Percentiles rank a stretch among this genome's conserved stretches.
Evolutionary conservation across 2,329 filamentous ascomycete species (phyloP).

Genomic region (Nothopassalora personata): DNA sequence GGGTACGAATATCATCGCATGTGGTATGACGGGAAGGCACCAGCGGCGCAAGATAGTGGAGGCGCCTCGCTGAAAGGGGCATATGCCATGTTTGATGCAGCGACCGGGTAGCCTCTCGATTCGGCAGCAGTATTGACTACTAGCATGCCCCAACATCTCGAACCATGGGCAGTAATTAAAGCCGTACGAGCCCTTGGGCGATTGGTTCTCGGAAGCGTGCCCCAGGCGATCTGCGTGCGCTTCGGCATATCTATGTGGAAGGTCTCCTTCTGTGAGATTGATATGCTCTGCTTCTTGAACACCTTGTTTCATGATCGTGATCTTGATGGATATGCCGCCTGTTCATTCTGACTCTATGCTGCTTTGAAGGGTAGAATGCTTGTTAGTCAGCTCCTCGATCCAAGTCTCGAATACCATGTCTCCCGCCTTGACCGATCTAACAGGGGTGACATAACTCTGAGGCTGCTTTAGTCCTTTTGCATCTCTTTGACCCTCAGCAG

Average conservation of each 20-base stretch:
- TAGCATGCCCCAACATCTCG: no score
- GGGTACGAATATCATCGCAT: slow-evolving; percentile 36
- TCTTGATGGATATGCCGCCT: background rate
- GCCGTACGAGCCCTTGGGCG: no score
- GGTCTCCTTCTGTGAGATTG: no score
- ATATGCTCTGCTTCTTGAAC: no score
- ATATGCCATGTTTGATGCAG: slow-evolving; percentile 36
- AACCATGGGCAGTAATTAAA: no score
- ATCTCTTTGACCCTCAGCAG: slow-evolving; percentile 45
- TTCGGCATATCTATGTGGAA: no score
- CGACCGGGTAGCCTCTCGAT: slow-evolving; percentile 10
- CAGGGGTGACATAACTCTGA: slow-evolving; percentile 49
- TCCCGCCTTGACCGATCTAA: slow-evolving; percentile 59
- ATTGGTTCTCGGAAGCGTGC: no score
- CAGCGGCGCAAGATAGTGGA: slow-evolving; percentile 29
- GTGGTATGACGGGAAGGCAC: slow-evolving; percentile 33
- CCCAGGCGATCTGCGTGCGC: no score
- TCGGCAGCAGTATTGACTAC: no score
- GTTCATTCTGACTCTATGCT: background rate
- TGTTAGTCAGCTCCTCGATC: slow-evolving; percentile 54
- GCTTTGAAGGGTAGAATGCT: background rate
- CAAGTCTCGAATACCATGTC: slow-evolving; percentile 64
- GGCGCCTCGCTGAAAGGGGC: slow-evolving; percentile 29
- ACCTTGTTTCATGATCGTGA: no score
- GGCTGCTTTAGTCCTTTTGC: slow-evolving; percentile 23